phyloP scores from a whole-genome alignment of 148 eudicot species.

The Cornus florida region DNA sequence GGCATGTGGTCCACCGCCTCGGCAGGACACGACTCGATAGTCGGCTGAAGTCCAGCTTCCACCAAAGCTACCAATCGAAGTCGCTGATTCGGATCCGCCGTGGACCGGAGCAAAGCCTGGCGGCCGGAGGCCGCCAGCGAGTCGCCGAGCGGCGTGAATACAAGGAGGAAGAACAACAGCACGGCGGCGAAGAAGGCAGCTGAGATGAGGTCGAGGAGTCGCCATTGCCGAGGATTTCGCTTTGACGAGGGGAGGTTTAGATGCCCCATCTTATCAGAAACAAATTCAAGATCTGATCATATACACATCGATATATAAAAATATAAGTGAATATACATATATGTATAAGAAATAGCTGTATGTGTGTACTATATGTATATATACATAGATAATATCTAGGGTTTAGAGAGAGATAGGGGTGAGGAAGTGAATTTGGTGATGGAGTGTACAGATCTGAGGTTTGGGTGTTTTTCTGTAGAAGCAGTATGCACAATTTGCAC shows the following conservation, averaged over 20 bases:
- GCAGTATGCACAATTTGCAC: no score
- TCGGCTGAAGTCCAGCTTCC: conserved; percentile 31
- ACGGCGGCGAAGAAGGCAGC: conserved; percentile 60
- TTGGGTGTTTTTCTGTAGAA: no score
- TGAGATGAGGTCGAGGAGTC: conserved; percentile 61
- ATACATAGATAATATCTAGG: neutral
- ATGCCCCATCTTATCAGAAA: conserved; percentile 58
- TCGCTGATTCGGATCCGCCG: conserved; percentile 70
- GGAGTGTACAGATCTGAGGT: neutral
- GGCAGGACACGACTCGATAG: conserved; percentile 57
- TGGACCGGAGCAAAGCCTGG: conserved; percentile 57
- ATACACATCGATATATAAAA: neutral
- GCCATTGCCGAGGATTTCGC: conserved; percentile 57
- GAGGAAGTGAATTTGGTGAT: neutral
- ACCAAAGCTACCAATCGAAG: conserved; percentile 42
- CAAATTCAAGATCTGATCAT: conserved; percentile 25
- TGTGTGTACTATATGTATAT: no score
- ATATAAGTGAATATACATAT: no score
- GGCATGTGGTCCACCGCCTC: conserved; percentile 89
- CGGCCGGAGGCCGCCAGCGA: conserved; percentile 87
- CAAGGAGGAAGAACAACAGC: conserved; percentile 61
- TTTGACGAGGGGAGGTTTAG: conserved; percentile 72
- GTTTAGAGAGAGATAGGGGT: neutral
- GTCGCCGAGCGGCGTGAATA: conserved; percentile 84
- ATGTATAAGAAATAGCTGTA: no score